These are phyloP conservation scores for Rhizopogon vesiculosus DNA, from an alignment of 768 basidiomycete species.

Conservation along the genomic window DNA sequence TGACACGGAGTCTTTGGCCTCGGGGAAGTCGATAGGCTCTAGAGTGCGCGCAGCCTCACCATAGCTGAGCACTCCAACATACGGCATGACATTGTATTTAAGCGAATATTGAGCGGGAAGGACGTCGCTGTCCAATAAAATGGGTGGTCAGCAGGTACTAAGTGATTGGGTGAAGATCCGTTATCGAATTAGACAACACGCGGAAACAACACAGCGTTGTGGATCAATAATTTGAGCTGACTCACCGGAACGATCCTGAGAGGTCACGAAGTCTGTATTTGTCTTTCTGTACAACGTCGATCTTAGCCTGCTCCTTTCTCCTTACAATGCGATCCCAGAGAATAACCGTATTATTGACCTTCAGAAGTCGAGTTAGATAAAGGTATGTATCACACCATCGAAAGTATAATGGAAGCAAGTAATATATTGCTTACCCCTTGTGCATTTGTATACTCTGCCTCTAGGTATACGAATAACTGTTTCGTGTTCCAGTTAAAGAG, in stretches of 20 bases:
- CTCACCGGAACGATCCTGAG: conserved; percentile 70
- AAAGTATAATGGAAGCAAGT: not conserved
- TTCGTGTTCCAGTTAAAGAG: conserved; percentile 98
- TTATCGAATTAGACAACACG: conserved; percentile 13
- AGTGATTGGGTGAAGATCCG: conserved; percentile 9
- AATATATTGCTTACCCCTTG: conserved; percentile 54
- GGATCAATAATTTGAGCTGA: conserved; percentile 9
- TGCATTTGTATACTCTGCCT: conserved; percentile 74
- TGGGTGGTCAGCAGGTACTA: conserved; percentile 13
- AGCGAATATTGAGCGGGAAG: conserved; percentile 65
- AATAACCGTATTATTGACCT: conserved; percentile 76
- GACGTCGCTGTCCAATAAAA: conserved; percentile 44
- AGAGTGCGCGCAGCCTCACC: conserved; percentile 61
- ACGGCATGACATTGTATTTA: conserved; percentile 90
- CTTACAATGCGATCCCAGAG: conserved; percentile 91
- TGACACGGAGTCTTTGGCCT: conserved; percentile 26
- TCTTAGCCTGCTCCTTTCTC: conserved; percentile 67
- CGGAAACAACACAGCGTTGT: conserved; percentile 7
- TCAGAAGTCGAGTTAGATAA: conserved; percentile 9
- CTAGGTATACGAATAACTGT: conserved; percentile 83
- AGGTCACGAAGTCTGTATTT: conserved; percentile 83
- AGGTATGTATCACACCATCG: not conserved
- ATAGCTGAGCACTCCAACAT: conserved; percentile 74
- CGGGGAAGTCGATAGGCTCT: conserved; percentile 30
- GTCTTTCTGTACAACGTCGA: conserved; percentile 60